Evolutionary conservation across 192 early-diverging fungal genomes (phyloP), one percentile per base, ranked within the genome.

Genomic region (Thamnidium elegans): DNA sequence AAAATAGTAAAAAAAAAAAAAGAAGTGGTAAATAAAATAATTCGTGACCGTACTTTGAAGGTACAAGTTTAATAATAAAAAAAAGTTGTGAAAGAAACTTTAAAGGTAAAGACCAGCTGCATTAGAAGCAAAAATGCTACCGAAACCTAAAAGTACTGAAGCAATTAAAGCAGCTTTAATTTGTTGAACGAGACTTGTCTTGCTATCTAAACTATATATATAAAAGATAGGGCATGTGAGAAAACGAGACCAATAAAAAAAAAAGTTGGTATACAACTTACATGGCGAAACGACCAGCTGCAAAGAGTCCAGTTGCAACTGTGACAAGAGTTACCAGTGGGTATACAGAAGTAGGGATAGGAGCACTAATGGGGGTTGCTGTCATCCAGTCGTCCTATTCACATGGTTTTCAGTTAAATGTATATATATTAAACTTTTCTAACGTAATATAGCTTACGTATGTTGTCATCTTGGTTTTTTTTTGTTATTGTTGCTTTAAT

Each of bases 31-130:
- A 26, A 23, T 44, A 44, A 9, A 14, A 44, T 39, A 34, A 34
- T 30, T 36, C 15, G 9, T 39, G 55, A 30, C 31, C 30, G 34
- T 30, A 39, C 34, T 48, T 48, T 47, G 11, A n/a, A 17, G 10
- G 17, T 47, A 17, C 32, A 30, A 55, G n/a, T 17, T 9, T 39
- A 36, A 17, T 9, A 17, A 15, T 3, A 17, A 39, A 15, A 15
- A 20, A 7, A 30, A 15, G 34, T 36, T 36, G 7, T 34, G 23
- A n/a, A n/a, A 26, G 26, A 26, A 26, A 26, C 31, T 32, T 65
- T 71, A 78, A 34, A 78, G 65, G 50, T 78, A 78, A 47, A 78
- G 56, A n/a, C 76, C 76, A 50, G 74, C 76, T 10, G 72, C 52
- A 50, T 74, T 39, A 50, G 71, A 78, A 17, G 73, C 53, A 19